These are phyloP conservation scores for Drosera spatulata DNA, from an alignment of 179 eudicot genomes.

Conservation along the genomic window DNA sequence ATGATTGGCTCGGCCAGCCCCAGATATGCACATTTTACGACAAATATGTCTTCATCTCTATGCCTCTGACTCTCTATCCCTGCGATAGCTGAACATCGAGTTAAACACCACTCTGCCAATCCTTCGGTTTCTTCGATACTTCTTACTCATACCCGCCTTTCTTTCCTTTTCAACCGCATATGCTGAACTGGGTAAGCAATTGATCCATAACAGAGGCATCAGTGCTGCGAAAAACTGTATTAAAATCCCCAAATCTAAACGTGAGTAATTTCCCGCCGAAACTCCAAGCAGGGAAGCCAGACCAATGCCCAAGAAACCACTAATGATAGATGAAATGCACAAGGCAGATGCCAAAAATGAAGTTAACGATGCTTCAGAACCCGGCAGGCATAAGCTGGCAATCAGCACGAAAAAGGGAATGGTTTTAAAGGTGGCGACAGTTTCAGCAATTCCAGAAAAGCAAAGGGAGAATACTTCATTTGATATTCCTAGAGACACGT, in stretches of 20 bases:
- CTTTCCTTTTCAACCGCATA: conserved; percentile 27
- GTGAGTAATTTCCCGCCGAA: conserved; percentile 46
- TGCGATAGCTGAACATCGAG: conserved; percentile 24
- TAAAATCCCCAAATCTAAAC: conserved; percentile 52
- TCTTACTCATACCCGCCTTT: conserved; percentile 39
- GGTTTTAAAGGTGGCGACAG: conserved; percentile 58
- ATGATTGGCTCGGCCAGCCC: too few relatives aligned
- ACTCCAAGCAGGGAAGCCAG: conserved; percentile 67
- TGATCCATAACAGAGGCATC: conserved; percentile 58
- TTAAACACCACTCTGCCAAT: conserved; percentile 41
- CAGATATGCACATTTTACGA: too few relatives aligned
- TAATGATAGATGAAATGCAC: conserved; percentile 62
- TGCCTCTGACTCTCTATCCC: conserved; percentile 43
- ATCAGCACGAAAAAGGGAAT: conserved; percentile 79
- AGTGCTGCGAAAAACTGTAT: conserved; percentile 68
- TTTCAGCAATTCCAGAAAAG: conserved; percentile 76
- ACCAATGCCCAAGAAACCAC: conserved; percentile 75
- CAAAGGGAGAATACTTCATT: conserved; percentile 57
- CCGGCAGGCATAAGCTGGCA: conserved; percentile 71
- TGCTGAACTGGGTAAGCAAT: conserved; percentile 27
- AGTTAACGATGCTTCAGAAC: conserved; percentile 85
- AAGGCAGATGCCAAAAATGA: conserved; percentile 76
- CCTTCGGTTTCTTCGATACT: conserved; percentile 38
- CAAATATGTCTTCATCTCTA: not conserved
- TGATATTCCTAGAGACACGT: conserved; percentile 48